phyloP scores from a whole-genome alignment of 192 early-diverging fungal species.

The Geranomyces variabilis region DNA sequence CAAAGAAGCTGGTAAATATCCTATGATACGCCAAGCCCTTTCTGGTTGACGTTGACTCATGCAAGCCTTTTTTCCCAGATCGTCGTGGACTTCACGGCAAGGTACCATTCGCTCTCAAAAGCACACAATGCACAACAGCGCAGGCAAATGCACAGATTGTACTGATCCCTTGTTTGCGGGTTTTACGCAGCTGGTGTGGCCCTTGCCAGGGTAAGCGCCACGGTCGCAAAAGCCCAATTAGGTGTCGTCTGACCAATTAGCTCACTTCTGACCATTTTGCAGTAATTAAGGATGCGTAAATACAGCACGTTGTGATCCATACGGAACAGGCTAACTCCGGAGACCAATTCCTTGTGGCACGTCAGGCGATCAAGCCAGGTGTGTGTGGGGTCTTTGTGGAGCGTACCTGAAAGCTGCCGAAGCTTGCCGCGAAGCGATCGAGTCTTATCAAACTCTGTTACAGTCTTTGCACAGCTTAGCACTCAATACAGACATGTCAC shows the following conservation, averaged over 20 bases:
- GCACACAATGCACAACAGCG: neutral
- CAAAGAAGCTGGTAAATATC: slow-evolving; percentile 29
- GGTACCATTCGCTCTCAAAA: neutral
- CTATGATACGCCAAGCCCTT: neutral
- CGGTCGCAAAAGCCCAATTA: neutral
- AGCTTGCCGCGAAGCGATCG: no score
- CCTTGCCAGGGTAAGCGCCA: slow-evolving; percentile 39
- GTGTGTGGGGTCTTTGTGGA: no score
- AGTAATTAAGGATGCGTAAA: no score
- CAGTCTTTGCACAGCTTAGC: slow-evolving; percentile 46
- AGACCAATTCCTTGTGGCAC: no score
- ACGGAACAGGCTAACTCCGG: no score
- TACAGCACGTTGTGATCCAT: no score
- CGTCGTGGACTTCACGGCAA: slow-evolving; percentile 55
- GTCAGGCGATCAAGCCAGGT: slow-evolving; percentile 38
- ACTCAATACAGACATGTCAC: slow-evolving; percentile 39
- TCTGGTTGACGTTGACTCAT: neutral
- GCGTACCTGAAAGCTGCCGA: no score
- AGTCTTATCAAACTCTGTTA: neutral
- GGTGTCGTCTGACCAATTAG: neutral
- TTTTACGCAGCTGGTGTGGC: slow-evolving; percentile 33
- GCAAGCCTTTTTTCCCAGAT: slow-evolving; percentile 37
- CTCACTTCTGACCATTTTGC: neutral
- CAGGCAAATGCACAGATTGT: neutral
- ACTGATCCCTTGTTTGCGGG: neutral